Conservation (phyloP, 345 rosid species). For the Crucihimalaya himalaica region DNA sequence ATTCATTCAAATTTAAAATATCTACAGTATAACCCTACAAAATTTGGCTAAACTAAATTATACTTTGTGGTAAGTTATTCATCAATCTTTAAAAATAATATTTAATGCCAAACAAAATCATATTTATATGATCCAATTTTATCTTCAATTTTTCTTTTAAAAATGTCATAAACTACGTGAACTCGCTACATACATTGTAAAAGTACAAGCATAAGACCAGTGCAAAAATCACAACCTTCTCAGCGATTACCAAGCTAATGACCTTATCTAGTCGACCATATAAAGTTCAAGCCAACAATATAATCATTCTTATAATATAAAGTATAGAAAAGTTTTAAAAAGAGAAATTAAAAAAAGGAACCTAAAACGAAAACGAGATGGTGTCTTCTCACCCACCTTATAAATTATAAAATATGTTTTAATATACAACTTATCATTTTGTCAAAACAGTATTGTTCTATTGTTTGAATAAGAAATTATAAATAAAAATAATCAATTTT, state of each 20-base stretch:
- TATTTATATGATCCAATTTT: not conserved
- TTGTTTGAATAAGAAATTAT: not conserved
- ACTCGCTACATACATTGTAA: not conserved
- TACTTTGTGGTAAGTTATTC: not conserved
- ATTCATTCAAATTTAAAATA: too few species aligned
- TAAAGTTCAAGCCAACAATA: constrained; percentile 18
- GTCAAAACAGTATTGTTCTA: not conserved
- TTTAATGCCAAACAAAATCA: not conserved
- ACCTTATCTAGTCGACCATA: not conserved
- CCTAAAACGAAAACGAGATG: constrained; percentile 9
- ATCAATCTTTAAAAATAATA: not conserved
- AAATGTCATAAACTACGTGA: not conserved
- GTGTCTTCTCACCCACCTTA: constrained; percentile 30
- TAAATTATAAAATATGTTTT: not conserved
- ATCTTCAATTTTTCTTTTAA: not conserved
- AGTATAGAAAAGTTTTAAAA: not conserved
- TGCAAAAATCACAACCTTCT: not conserved
- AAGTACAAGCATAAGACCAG: not conserved
- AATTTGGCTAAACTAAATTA: not conserved
- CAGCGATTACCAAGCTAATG: not conserved
- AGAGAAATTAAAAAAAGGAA: not conserved
- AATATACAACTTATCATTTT: not conserved
- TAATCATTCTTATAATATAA: constrained; percentile 5
- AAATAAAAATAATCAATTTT: not conserved
- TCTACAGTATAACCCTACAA: not conserved